Conservation (phyloP, 2,329 filamentous ascomycete species). For the Lecanoromycetidae sp. region DNA sequence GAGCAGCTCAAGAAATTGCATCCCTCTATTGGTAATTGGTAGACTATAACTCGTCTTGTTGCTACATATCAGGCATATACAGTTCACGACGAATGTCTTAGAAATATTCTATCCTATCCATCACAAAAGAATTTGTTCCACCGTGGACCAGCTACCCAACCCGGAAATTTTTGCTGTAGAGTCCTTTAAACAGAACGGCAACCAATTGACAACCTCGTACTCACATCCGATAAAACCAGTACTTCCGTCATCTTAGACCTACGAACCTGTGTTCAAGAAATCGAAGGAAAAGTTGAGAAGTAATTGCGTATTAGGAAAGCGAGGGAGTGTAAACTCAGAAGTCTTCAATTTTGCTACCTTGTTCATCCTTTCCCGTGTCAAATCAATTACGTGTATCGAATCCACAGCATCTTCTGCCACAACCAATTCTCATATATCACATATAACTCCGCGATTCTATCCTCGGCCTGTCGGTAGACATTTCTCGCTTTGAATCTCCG, state of each 20-base stretch:
- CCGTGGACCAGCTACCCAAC: constrained; percentile 22
- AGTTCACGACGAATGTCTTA: constrained; percentile 25
- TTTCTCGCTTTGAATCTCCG: too few relatives aligned
- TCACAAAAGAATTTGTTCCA: constrained; percentile 29
- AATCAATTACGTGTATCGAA: too few relatives aligned
- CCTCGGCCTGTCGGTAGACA: too few relatives aligned
- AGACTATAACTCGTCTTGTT: constrained; percentile 19
- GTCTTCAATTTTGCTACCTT: constrained; percentile 1
- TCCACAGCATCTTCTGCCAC: too few relatives aligned
- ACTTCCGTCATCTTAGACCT: constrained; percentile 8
- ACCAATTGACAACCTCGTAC: constrained; percentile 2
- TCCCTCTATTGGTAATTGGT: constrained; percentile 28
- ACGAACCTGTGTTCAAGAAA: constrained; percentile 10
- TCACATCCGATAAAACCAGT: neutral
- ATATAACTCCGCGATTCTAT: too few relatives aligned
- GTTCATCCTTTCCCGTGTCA: too few relatives aligned
- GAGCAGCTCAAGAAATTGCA: constrained; percentile 33
- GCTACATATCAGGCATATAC: constrained; percentile 20
- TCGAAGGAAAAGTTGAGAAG: constrained; percentile 5
- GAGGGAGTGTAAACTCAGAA: constrained; percentile 5
- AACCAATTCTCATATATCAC: too few relatives aligned
- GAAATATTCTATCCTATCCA: constrained; percentile 27
- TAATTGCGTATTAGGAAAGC: constrained; percentile 5
- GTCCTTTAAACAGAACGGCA: constrained; percentile 7
- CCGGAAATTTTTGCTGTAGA: constrained; percentile 6